Base-by-base conservation (phyloP, 176 grass and related monocot species). In the Puccinellia tenuiflora region DNA sequence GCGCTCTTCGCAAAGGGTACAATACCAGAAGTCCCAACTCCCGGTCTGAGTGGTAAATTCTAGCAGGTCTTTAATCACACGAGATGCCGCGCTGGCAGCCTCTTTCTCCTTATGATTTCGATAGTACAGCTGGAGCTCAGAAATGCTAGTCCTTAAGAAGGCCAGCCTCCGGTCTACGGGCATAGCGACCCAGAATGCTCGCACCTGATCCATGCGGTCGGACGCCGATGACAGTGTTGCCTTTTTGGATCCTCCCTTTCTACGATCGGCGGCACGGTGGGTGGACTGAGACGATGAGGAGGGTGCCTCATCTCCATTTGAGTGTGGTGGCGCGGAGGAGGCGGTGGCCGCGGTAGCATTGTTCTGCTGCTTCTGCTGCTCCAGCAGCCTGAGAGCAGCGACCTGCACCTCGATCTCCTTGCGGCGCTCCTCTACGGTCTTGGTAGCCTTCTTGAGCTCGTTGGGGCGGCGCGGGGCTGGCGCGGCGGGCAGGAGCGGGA, bases 391-490 rank as follows among this genome's bases (percentile, higher is more conserved):
- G 21, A 92, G 82, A 0, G 89, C 96, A 14, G 93, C 89, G 5
- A 98, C 79, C 6, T 91, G 89, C 65, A 92, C 93, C 85, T 98
- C 96, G 60, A 98, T 96, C 87, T 98, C 96, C 90, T 93, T 93
- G 75, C 96, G 92, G 48, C 91, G 91, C 83, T 99, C 96, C 24
- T 99, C 89, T 0, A 86, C 51, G 48, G 91, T 99, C 88, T 99
- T 99, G 12, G 83, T 90, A 21, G 91, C 96, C 77, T 96, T 98
- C 85, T 95, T 99, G 79, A 96, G 87, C 87, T 99, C 96, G 17
- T 96, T 99, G 8, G 86, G 88, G 9, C 93, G 93, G 55, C 91
- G 91, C 1, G 87, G 82, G 1, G 90, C 61, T 13, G 93, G 50
- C 4, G 77, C 50, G 0, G 57, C 13, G 16, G 91, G 96, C 15